Base-by-base conservation (phyloP, 2,329 filamentous ascomycete species). In the Diatrype stigma region DNA sequence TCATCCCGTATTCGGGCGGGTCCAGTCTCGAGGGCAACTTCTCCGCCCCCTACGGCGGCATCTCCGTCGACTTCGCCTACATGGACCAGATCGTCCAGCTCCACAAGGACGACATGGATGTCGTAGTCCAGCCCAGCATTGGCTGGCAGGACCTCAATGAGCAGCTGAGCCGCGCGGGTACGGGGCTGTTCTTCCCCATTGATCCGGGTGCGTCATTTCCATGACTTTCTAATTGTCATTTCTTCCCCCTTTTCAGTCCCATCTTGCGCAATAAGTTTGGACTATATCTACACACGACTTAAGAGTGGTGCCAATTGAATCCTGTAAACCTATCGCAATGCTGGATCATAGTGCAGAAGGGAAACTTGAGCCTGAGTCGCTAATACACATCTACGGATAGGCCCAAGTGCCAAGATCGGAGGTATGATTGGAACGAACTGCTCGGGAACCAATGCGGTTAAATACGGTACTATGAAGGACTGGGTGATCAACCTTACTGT, bases 91-190 rank as follows among this genome's bases (percentile, higher is more conserved):
- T 96, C 23, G 60, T 96, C 28, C 77, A 85, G 49, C 77, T 96
- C 51, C 87, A 96, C 67, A 85, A 88, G 59, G 86, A 89, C 3
- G 92, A 96, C 66, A 90, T 96, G 88, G 92, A 96, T 61, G 79
- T 96, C 46, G 89, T 96, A 4, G 90, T 96, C 3, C 92, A 96
- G 67, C 92, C 92, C 3, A 89, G 88, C 6, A 86, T 96, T 10
- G 86, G 87, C n/a, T 96, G 91, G 91, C 91, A 95, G 79, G 84
- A 88, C 48, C 73, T 96, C 51, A 96, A 96, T 62, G 83, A 87
- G 57, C 72, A 82, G 60, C 67, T 85, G 44, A 77, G 84, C 46
- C 84, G 88, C 62, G 82, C 87, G 68, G 77, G 81, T 37, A 85
- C 82, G 3, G 89, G 89, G 0, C 80, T 96, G 1, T 96, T 96